Percentiles rank a stretch among this genome's conserved stretches.
Conservation (phyloP, 23 red algal genomes). For the Pyropia yezoensis region DNA sequence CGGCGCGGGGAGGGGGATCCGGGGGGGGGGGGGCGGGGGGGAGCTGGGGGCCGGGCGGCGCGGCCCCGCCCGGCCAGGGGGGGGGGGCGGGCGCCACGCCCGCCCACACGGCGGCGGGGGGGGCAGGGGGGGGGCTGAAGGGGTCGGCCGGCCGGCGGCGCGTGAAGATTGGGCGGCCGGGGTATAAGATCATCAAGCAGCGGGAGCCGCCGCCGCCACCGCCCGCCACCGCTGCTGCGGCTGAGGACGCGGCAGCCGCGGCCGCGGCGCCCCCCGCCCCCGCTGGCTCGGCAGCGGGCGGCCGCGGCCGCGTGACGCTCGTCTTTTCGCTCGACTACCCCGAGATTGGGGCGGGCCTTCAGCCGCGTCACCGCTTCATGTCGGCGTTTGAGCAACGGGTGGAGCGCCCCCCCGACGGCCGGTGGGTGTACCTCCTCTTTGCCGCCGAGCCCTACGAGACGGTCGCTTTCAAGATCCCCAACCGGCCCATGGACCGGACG, state of each 20-base stretch:
- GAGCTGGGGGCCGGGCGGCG: too few relatives aligned
- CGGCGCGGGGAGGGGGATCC: slow-evolving; percentile 13
- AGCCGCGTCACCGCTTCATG: slow-evolving; percentile 92
- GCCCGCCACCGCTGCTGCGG: too few relatives aligned
- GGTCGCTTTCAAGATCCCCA: slow-evolving; percentile 90
- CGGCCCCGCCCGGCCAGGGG: too few relatives aligned
- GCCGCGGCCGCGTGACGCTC: slow-evolving; percentile 32
- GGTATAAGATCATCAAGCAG: slow-evolving; percentile 76
- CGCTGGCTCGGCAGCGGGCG: too few relatives aligned
- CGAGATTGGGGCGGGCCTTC: slow-evolving; percentile 57
- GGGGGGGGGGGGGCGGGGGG: neutral
- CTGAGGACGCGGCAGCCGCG: too few relatives aligned
- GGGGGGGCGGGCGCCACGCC: slow-evolving; percentile 5
- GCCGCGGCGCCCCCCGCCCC: too few relatives aligned
- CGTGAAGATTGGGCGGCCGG: slow-evolving; percentile 47
- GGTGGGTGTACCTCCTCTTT: slow-evolving; percentile 77
- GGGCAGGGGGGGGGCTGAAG: too few relatives aligned
- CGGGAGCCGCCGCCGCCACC: slow-evolving; percentile 24
- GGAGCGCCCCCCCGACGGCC: slow-evolving; percentile 48
- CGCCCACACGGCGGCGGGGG: slow-evolving; percentile 6
- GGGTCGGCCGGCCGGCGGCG: slow-evolving; percentile 6
- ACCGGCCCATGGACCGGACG: slow-evolving; percentile 55
- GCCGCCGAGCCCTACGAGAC: slow-evolving; percentile 93
- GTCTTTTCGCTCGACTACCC: slow-evolving; percentile 73
- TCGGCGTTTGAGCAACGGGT: slow-evolving; percentile 77